phyloP scores from a whole-genome alignment of 2,329 filamentous ascomycete genomes.

The Cladosporium sp. region DNA sequence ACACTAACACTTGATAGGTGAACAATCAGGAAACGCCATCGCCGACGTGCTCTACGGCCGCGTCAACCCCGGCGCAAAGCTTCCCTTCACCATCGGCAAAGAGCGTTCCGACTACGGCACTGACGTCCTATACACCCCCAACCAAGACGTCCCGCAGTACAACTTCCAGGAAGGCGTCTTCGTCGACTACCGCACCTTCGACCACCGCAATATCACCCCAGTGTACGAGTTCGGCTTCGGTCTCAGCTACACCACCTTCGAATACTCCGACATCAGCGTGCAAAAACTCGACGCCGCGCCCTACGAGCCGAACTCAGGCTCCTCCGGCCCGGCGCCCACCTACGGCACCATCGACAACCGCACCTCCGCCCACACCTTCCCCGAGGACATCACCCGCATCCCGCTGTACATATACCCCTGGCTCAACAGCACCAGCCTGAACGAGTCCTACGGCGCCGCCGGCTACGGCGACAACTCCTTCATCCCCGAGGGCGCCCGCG shows the following conservation, averaged over 20 bases:
- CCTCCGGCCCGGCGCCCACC: conserved; percentile 61
- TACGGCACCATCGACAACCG: conserved; percentile 64
- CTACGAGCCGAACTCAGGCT: conserved; percentile 61
- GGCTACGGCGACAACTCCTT: conserved; percentile 62
- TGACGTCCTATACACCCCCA: conserved; percentile 63
- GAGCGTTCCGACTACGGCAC: conserved; percentile 66
- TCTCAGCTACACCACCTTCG: conserved; percentile 73
- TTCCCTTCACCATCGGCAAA: conserved; percentile 75
- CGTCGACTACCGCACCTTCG: conserved; percentile 73
- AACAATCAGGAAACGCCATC: conserved; percentile 76
- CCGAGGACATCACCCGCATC: conserved; percentile 55
- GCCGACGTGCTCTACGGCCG: conserved; percentile 76
- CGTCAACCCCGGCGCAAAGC: conserved; percentile 70
- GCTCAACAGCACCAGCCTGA: conserved; percentile 61
- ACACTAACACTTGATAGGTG: conserved; percentile 55
- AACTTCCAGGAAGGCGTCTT: conserved; percentile 73
- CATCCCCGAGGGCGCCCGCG: conserved; percentile 59
- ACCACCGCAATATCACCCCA: conserved; percentile 55
- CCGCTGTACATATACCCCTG: conserved; percentile 67
- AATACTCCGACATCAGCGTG: conserved; percentile 65
- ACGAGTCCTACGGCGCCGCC: conserved; percentile 56
- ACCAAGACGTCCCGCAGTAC: conserved; percentile 68
- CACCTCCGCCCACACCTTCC: conserved; percentile 56
- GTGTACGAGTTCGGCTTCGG: conserved; percentile 78
- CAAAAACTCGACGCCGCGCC: conserved; percentile 43